These are phyloP conservation scores for Bipolaris zeicola DNA, from an alignment of 2,329 filamentous ascomycete species.

Conservation along the genomic window DNA sequence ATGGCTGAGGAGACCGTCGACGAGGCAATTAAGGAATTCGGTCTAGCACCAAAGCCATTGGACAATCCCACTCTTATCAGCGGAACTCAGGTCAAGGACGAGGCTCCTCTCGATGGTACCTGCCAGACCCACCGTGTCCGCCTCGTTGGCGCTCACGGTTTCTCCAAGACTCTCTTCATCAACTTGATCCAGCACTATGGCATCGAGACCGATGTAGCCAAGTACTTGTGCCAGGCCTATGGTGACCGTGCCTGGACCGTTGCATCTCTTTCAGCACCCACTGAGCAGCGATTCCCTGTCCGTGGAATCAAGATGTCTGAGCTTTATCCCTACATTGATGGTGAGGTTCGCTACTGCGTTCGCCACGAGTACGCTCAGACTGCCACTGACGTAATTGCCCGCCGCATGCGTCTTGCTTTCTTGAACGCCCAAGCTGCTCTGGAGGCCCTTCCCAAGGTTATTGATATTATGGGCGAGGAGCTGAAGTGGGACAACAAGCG, in stretches of 20 bases:
- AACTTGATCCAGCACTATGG: conserved; percentile 93
- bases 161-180: conserved; percentile 90
- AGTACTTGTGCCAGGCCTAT: conserved; percentile 85
- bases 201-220: conserved; percentile 87
- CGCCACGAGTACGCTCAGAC: conserved; percentile 91
- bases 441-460: conserved; percentile 81
- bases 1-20: conserved; percentile 93
- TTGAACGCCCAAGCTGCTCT: conserved; percentile 89
- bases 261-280: conserved; percentile 77
- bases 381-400: conserved; percentile 83
- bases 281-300: conserved; percentile 79
- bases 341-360: conserved; percentile 87
- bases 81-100: conserved; percentile 74
- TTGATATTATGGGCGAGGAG: conserved; percentile 88
- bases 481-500: conserved; percentile 75
- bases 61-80: conserved; percentile 68
- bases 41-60: conserved; percentile 63
- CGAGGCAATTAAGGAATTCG: conserved; percentile 73
- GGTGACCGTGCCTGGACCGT: conserved; percentile 93
- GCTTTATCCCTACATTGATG: conserved; percentile 89
- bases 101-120: conserved; percentile 70
- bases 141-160: conserved; percentile 83
- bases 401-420: conserved; percentile 84
- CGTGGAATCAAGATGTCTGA: conserved; percentile 78
- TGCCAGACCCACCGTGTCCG: conserved; percentile 86